phyloP scores from a whole-genome alignment of 257 asterid species.

The Solanum pinnatisectum region DNA sequence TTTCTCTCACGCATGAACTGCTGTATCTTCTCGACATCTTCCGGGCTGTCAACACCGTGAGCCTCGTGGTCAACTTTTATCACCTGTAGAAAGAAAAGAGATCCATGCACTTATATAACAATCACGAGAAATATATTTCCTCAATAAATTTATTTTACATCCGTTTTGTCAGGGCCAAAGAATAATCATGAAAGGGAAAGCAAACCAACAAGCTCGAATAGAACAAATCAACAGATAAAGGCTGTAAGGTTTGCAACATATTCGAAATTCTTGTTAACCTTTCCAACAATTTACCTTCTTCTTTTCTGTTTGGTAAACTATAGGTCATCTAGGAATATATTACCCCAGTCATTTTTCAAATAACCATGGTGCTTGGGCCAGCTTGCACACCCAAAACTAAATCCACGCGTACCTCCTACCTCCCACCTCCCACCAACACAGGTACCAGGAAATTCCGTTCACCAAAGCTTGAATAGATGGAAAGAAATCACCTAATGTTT shows the following conservation, averaged over 20 bases:
- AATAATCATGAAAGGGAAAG: not conserved
- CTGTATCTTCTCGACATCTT: conserved; percentile 7
- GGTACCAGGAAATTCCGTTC: not conserved
- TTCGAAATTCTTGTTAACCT: not conserved
- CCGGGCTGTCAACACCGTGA: conserved; percentile 3
- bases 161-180: not conserved
- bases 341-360: not conserved
- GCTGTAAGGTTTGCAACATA: not conserved
- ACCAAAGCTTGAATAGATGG: not conserved
- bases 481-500: not conserved
- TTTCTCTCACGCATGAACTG: not conserved
- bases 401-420: not conserved
- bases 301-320: not conserved
- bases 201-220: not conserved
- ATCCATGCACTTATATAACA: not conserved
- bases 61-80: conserved; percentile 5
- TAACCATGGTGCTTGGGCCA: not conserved
- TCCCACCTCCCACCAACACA: not conserved
- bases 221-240: not conserved
- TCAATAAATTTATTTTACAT: not conserved
- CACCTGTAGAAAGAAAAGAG: not conserved
- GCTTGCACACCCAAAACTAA: not conserved
- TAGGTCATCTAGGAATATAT: not conserved
- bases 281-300: not conserved
- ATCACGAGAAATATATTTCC: not conserved